Base-by-base conservation (phyloP, 2,329 filamentous ascomycete species). In the Macrophomina tecta region DNA sequence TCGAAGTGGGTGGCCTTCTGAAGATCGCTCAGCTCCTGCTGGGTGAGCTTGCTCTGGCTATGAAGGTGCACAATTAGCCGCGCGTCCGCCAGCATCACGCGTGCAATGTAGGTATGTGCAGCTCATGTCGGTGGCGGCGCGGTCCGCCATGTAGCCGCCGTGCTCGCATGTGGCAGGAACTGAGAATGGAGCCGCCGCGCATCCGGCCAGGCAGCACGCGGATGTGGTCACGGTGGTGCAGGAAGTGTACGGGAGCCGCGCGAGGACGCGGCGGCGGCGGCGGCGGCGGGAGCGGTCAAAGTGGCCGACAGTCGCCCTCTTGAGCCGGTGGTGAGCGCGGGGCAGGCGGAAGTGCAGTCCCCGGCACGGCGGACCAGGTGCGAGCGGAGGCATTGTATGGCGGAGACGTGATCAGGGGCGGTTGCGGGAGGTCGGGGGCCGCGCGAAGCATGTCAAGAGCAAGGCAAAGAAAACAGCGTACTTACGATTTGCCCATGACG, bases 1-100 rank as follows among this genome's bases (percentile, higher is more conserved):
- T 99, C 95, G 78, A 99, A 99, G 82, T 98, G 93, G 70, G 95
- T 99, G 69, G 93, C 93, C 84, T 93, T 95, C 80, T 98, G 94
- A 73, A 99, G 89, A 82, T 99, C 95, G 72, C 87, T 88, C 77
- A 99, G 91, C 86, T 99, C 93, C 81, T 97, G 91, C 79, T 95
- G 92, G 68, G 94, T 97, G 79, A 99, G 91, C 85, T 98, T 99
- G 74, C 94, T 98, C 86, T 98, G 95, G 83, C 95, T 99, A 77
- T 73, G 71, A 69, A 70, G 70, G 69, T 60, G 69, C 67, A 78
- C 68, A 60, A 72, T 79, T 73, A 79, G 77, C 75, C 68, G 70
- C 60, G 74, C 60, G 34, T 72, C 71, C 69, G 74, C 65, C 63
- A 77, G 23, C n/a, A 68, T 69, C 56, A 77, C 51, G 53, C 70